Evolutionary conservation across 1,284 basidiomycete genomes (phyloP), one percentile per base, ranked within the genome.

Genomic region (Butyriboletus appendiculatus): DNA sequence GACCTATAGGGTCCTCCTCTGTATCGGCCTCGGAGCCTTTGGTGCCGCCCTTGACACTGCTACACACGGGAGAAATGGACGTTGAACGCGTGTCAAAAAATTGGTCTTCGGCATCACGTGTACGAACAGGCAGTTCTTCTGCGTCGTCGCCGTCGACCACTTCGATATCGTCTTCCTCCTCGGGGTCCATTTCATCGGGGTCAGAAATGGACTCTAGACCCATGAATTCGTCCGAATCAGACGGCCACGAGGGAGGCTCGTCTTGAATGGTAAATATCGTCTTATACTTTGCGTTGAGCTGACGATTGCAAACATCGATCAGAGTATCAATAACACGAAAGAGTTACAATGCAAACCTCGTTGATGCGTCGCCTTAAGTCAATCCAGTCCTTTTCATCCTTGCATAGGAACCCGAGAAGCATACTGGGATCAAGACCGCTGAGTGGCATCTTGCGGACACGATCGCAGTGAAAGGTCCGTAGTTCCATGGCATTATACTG

Each of bases 401-500:
- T 82, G 66, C 90, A 88, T 60, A 98, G 68, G 71, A 99, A 98
- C 16, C 96, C 96, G 50, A 98, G 79, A 10, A 99, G 76, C 96
- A 99, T 98, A 65, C 94, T 96, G 12, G 97, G 96, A 68, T 98
- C 96, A 49, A 99, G 74, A n/a, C 88, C 87, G 37, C 85, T 84
- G 44, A 98, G 74, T 0, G 90, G 89, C 92, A 98, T 95, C 80
- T 96, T 95, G 67, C 93, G 81, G 41, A 98, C 88, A 20, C 89
- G 85, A 26, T 98, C 95, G 68, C 94, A 95, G 71, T 98, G 96
- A 78, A 94, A 99, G 3, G 93, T 96, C 59, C 81, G 81, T 30
- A 98, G 75, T 65, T 95, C 90, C 8, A 78, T 52, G 12, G 80
- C 71, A 0, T 77, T 70, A 68, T 90, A 94, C 5, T 88, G 85